These are phyloP conservation scores for Crepidotus variabilis DNA, from an alignment of 768 basidiomycete species.

Conservation along the genomic window DNA sequence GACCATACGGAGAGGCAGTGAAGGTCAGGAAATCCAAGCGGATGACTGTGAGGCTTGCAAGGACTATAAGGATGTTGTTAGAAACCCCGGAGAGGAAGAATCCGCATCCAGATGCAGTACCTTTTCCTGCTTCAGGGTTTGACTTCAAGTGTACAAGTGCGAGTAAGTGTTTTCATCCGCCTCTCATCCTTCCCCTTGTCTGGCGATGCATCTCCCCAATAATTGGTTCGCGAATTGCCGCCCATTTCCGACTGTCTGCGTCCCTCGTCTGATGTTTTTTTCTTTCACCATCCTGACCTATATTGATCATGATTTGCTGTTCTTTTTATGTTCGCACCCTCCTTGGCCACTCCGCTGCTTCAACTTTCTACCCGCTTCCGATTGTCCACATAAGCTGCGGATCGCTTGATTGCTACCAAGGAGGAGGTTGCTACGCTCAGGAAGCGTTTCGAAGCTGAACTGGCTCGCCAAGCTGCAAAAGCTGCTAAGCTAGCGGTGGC, in stretches of 20 bases:
- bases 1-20: constrained; percentile 9
- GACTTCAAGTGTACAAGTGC: constrained; percentile 58
- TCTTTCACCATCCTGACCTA: constrained; percentile 8
- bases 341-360: constrained; percentile 12
- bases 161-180: constrained; percentile 53
- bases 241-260: constrained; percentile 11
- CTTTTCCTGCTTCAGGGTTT: constrained; percentile 54
- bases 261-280: constrained; percentile 17
- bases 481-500: constrained; percentile 50
- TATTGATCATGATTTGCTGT: constrained; percentile 12
- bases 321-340: constrained; percentile 8
- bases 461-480: constrained; percentile 65
- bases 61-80: constrained; percentile 39
- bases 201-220: too few species aligned
- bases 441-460: constrained; percentile 68
- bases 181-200: too few species aligned
- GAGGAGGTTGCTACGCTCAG: constrained; percentile 66
- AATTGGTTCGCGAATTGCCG: too few species aligned
- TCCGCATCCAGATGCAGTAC: constrained; percentile 37
- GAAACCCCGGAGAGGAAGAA: constrained; percentile 27
- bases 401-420: constrained; percentile 64
- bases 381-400: constrained; percentile 48
- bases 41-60: constrained; percentile 41
- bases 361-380: constrained; percentile 11
- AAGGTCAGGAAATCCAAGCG: constrained; percentile 56